Evolutionary conservation across 2,329 filamentous ascomycete genomes (phyloP), one percentile per base, ranked within the genome.

Genomic region (Exophiala calicioides): DNA sequence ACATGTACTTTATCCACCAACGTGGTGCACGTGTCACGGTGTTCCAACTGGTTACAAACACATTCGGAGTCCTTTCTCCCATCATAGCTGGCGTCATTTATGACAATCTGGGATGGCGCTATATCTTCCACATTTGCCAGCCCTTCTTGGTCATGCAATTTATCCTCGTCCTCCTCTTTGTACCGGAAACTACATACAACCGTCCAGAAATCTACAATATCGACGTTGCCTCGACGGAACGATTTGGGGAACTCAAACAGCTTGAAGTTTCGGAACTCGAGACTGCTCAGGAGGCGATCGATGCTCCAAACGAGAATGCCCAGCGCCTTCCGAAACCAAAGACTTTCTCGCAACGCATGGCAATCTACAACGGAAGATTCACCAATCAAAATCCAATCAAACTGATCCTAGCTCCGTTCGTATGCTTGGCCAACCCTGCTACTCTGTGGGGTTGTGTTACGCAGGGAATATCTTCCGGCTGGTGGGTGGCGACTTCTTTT

Each of bases 1-100:
- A 75, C 44, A 60, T 72, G 52, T 72, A 68, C 47, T 56, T 53
- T 38, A 44, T 51, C 13, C 54, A 57, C 29, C 30, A 57, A 38
- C 34, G 54, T 31, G 54, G 54, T 3, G 12, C 26, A 9, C 44
- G 47, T 15, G 34, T 57, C 24, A 40, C 52, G 12, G 36, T 49
- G 7, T 50, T 49, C 37, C 44, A 41, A 16, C 41, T 57, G 9
- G 23, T 53, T 24, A 23, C 38, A 21, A 41, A 40, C 29, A 41
- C 35, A 10, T 24, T 38, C 13, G 33, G 30, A 10, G 44, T 37
- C 19, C 32, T 55, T 12, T 68, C 68, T 1, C 71, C 73, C 0
- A 66, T 76, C 1, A 50, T 58, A 19, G 29, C 36, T 12, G 55
- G 55, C 8, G 47, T 47, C 20, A 52, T 58, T 21, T 31, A 24